Base-by-base conservation (phyloP, 2,329 filamentous ascomycete genomes). In the Fusarium sp. region DNA sequence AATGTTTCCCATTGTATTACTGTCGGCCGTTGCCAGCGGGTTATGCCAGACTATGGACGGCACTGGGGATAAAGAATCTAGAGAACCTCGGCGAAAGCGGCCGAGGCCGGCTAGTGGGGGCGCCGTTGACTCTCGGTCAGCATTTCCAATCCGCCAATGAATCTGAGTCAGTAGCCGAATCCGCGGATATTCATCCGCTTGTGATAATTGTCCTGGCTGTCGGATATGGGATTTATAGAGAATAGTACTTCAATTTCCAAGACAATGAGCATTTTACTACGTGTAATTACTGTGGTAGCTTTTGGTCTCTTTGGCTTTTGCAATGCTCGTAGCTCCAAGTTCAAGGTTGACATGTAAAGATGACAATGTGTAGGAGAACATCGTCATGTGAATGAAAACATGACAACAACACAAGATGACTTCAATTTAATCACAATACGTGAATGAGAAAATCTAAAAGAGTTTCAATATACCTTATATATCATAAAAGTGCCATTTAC, bases 11-110 rank as follows among this genome's bases (percentile, higher is more conserved):
- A 46, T 40, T 42, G n/a, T 38, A 24, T 38, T 56, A 47, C 20
- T 27, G n/a, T 63, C 32, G 44, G 30, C 12, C 12, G 14, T 46
- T 18, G 25, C 25, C 44, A 34, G 44, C 60, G 51, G 22, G 30
- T 27, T 38, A 51, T 42, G 38, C 24, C 45, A 47, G 18, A n/a
- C 12, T 22, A 24, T 38, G 1, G 18, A 38, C 18, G 10, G 18
- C 1, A 38, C 34, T 38, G 34, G 10, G 49, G 24, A 38, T 52
- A 52, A 42, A 52, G 32, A 52, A 53, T 53, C 16, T 47, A 46
- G 16, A 72, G 69, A 71, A 72, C 68, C 68, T 72, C 68, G 69
- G 69, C 68, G 69, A 71, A 72, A 50, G 69, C 68, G 63, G 52
- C 64, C 68, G 64, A 71, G 56, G 63, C 59, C 64, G 60, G 60